A percentile compares a stretch with the other conserved stretches of the same genome.
phyloP scores from a whole-genome alignment of 2,329 filamentous ascomycete genomes.

The Knufia fluminis region DNA sequence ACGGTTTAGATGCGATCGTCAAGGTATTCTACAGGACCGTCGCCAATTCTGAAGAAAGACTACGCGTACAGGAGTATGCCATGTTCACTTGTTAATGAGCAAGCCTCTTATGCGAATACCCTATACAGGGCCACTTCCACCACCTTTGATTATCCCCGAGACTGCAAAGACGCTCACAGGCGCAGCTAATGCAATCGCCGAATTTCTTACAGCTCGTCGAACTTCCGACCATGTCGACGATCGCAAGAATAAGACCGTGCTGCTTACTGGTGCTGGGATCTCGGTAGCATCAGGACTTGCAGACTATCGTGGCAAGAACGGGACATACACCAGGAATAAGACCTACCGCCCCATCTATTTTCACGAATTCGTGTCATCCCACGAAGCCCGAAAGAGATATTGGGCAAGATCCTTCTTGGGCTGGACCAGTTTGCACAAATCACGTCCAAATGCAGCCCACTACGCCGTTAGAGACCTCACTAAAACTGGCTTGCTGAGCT shows the following conservation, averaged over 20 bases:
- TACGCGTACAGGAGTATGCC: constrained; percentile 10
- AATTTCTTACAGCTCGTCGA: constrained; percentile 59
- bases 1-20: background rate
- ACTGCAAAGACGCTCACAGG: constrained; percentile 61
- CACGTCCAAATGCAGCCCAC: constrained; percentile 72
- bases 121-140: constrained; percentile 72
- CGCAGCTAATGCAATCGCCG: constrained; percentile 65
- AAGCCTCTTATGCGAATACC: constrained; percentile 78
- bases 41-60: no score
- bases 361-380: constrained; percentile 72
- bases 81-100: constrained; percentile 47
- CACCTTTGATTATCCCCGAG: constrained; percentile 63
- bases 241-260: constrained; percentile 41
- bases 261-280: constrained; percentile 77
- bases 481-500: constrained; percentile 60
- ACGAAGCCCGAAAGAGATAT: constrained; percentile 82
- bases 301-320: constrained; percentile 82
- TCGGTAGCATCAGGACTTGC: constrained; percentile 87
- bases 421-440: constrained; percentile 72
- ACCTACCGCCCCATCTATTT: constrained; percentile 87
- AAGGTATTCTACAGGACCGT: no score
- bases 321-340: constrained; percentile 88
- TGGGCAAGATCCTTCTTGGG: constrained; percentile 94
- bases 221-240: constrained; percentile 32
- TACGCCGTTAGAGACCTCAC: constrained; percentile 65